These are phyloP conservation scores for Tetrapisispora taiwanensis DNA, from an alignment of 805 yeast species.

Conservation along the genomic window DNA sequence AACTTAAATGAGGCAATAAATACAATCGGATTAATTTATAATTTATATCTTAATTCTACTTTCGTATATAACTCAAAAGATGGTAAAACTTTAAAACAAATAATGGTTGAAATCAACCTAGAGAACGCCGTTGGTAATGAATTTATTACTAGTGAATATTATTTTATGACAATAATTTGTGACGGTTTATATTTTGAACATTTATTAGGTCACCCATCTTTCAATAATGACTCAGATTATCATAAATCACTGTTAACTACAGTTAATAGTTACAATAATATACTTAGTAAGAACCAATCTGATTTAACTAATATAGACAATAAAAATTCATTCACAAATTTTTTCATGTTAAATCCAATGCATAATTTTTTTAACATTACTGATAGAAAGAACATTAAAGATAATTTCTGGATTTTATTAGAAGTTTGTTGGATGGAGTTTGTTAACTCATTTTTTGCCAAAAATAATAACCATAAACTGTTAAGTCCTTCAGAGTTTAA, in stretches of 20 bases:
- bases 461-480: neutral
- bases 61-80: neutral
- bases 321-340: neutral
- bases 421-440: constrained; percentile 3
- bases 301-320: neutral
- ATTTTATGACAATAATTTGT: neutral
- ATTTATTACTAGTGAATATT: constrained; percentile 2
- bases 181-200: constrained; percentile 12
- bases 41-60: neutral
- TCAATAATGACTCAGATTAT: neutral
- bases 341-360: neutral
- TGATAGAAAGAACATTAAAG: neutral
- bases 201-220: neutral
- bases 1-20: neutral
- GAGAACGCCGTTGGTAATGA: constrained; percentile 1
- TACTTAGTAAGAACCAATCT: neutral
- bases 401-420: neutral
- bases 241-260: neutral
- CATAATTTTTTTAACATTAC: neutral
- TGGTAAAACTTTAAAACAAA: neutral
- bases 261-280: neutral
- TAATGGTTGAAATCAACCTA: neutral
- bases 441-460: neutral
- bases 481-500: neutral
- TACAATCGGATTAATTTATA: neutral